phyloP scores from a whole-genome alignment of 2,329 filamentous ascomycete genomes.

The Exophiala calicioides region DNA sequence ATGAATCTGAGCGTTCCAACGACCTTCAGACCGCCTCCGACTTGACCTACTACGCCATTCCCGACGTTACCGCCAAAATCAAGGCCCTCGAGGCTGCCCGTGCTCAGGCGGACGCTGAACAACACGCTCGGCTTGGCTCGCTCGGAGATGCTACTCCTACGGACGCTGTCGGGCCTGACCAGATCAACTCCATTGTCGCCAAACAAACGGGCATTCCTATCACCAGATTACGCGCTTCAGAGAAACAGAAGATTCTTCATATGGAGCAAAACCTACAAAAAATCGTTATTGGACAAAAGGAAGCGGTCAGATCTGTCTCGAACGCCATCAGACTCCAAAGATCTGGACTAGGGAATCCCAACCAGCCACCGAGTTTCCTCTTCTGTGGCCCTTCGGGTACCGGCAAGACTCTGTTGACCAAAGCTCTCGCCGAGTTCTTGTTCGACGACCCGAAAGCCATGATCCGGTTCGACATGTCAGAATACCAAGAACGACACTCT shows the following conservation, averaged over 20 bases:
- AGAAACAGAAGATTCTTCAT: conserved; percentile 97
- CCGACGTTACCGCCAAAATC: conserved; percentile 82
- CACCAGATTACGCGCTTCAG: conserved; percentile 86
- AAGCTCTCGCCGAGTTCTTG: conserved; percentile 94
- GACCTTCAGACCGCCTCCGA: conserved; percentile 88
- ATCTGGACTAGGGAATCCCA: conserved; percentile 91
- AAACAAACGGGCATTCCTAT: conserved; percentile 99
- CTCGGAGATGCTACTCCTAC: conserved; percentile 75
- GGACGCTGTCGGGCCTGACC: conserved; percentile 91
- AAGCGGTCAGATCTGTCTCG: conserved; percentile 88
- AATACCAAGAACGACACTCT: conserved; percentile 96
- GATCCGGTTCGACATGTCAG: conserved; percentile 99
- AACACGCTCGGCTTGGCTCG: conserved; percentile 56
- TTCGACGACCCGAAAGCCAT: conserved; percentile 97
- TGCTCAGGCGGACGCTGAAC: conserved; percentile 71
- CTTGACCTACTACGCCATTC: conserved; percentile 95
- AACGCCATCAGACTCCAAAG: conserved; percentile 95
- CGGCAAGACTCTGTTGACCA: conserved; percentile 95
- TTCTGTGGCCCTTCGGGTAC: conserved; percentile 99
- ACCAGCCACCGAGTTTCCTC: conserved; percentile 95
- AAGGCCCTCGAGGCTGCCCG: conserved; percentile 79
- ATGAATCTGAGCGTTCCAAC: conserved; percentile 84
- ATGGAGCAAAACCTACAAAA: conserved; percentile 88
- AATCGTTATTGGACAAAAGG: conserved; percentile 88
- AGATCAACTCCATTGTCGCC: conserved; percentile 98